These are phyloP conservation scores for Trifolium fragiferum DNA, from an alignment of 306 rosid genomes.

Conservation along the genomic window DNA sequence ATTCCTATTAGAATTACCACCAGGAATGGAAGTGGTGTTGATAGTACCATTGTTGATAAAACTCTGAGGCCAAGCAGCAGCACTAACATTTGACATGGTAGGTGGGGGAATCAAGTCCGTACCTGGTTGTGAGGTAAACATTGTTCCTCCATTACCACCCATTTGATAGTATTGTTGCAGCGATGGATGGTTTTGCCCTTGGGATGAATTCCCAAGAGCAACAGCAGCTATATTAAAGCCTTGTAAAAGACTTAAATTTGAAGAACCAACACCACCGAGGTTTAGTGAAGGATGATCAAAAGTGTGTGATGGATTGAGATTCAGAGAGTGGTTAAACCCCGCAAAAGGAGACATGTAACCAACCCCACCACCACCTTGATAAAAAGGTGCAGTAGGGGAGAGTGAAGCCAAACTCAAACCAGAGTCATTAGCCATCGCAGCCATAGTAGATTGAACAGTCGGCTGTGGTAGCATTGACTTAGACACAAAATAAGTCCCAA, in stretches of 20 bases:
- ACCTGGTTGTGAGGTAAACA: conserved; percentile 27
- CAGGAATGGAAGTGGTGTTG: conserved; percentile 38
- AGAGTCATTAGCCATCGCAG: not conserved
- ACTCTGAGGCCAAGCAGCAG: conserved; percentile 46
- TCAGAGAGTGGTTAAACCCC: conserved; percentile 41
- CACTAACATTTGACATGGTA: not conserved
- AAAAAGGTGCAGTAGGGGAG: conserved; percentile 23
- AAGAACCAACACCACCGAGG: conserved; percentile 26
- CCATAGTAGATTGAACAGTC: not conserved
- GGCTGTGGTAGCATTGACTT: not conserved
- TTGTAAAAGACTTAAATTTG: conserved; percentile 51
- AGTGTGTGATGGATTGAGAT: not conserved
- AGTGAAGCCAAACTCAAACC: not conserved
- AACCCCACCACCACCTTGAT: conserved; percentile 33
- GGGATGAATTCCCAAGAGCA: conserved; percentile 27
- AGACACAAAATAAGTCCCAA: conserved; percentile 34
- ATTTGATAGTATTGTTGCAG: conserved; percentile 34
- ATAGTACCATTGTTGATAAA: conserved; percentile 45
- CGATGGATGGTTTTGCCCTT: conserved; percentile 39
- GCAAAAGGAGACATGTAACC: conserved; percentile 51
- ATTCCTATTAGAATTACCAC: conserved; percentile 18
- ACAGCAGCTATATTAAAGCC: conserved; percentile 51
- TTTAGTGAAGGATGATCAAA: conserved; percentile 36
- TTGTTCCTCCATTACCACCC: conserved; percentile 23
- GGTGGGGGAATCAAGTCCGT: conserved; percentile 42